A percentile compares a stretch with the other conserved stretches of the same genome.
Evolutionary conservation across 1,284 basidiomycete genomes (phyloP).

Genomic region (Fistulinella cinereoalba): DNA sequence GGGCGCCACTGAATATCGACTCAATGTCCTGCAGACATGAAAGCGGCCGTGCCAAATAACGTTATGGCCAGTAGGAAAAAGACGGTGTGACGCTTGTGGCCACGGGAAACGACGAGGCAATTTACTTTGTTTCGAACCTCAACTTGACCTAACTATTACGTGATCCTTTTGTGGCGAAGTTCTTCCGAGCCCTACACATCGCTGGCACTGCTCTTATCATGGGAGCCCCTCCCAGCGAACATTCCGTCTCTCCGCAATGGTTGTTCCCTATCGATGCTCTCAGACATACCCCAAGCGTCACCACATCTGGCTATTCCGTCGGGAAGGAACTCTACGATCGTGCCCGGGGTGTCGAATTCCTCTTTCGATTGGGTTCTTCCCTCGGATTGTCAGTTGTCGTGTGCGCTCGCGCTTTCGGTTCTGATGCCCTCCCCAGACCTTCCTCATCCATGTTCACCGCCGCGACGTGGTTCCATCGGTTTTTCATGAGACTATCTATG

Average conservation of each 20-base stretch:
- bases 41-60: too few species aligned
- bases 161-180: constrained; percentile 29
- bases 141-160: constrained; percentile 21
- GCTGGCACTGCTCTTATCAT: constrained; percentile 14
- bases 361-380: constrained; percentile 74
- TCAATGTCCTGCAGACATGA: too few species aligned
- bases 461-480: constrained; percentile 89
- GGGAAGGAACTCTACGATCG: constrained; percentile 72
- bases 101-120: too few species aligned
- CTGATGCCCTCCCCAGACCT: constrained; percentile 47
- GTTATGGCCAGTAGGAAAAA: too few species aligned
- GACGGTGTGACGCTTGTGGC: too few species aligned
- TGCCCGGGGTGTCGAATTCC: constrained; percentile 74
- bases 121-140: too few species aligned
- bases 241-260: constrained; percentile 54
- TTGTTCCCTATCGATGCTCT: constrained; percentile 62
- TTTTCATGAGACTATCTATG: constrained; percentile 92
- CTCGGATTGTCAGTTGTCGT: constrained; percentile 57
- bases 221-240: constrained; percentile 23
- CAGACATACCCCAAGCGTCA: constrained; percentile 50
- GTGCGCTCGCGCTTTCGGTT: constrained; percentile 8
- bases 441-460: constrained; percentile 79
- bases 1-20: constrained; percentile 1
- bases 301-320: constrained; percentile 50
- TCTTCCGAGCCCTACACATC: constrained; percentile 6